Evolutionary conservation across 805 yeast species (phyloP).

Genomic region (Yarrowia yakushimensis): DNA sequence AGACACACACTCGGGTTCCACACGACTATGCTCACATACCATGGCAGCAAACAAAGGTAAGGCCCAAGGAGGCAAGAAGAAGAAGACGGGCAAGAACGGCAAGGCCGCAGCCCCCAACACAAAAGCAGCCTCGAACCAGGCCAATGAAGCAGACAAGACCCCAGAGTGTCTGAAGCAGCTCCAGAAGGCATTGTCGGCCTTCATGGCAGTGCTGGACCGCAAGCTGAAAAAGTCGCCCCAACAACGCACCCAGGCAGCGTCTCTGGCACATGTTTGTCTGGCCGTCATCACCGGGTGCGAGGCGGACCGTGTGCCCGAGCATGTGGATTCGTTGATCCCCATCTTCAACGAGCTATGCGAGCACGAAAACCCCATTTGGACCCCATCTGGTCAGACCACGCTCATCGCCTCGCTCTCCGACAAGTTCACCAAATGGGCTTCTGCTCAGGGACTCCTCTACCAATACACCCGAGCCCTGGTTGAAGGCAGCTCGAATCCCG

Average conservation of each 20-base stretch:
- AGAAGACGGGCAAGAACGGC: background rate
- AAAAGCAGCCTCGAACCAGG: background rate
- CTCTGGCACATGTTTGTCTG: background rate
- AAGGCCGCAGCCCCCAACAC: background rate
- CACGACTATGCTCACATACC: conserved; percentile 18
- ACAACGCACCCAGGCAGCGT: background rate
- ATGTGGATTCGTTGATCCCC: background rate
- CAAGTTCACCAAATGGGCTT: conserved; percentile 16
- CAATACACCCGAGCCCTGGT: conserved; percentile 4
- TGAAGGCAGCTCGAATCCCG: background rate
- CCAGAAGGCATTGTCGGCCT: background rate
- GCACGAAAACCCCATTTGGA: background rate
- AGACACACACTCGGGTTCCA: background rate
- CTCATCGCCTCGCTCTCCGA: background rate
- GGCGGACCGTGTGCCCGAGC: background rate
- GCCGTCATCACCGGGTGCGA: background rate
- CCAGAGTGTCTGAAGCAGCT: background rate
- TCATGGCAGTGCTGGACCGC: background rate
- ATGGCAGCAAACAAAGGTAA: conserved; percentile 21
- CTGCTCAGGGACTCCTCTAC: background rate
- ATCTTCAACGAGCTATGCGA: background rate
- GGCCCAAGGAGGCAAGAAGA: conserved; percentile 23
- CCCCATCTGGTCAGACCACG: background rate
- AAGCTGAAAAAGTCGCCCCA: background rate
- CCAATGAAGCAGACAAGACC: background rate